Evolutionary conservation across 768 basidiomycete species (phyloP).

Genomic region (Solioccasus polychromus): DNA sequence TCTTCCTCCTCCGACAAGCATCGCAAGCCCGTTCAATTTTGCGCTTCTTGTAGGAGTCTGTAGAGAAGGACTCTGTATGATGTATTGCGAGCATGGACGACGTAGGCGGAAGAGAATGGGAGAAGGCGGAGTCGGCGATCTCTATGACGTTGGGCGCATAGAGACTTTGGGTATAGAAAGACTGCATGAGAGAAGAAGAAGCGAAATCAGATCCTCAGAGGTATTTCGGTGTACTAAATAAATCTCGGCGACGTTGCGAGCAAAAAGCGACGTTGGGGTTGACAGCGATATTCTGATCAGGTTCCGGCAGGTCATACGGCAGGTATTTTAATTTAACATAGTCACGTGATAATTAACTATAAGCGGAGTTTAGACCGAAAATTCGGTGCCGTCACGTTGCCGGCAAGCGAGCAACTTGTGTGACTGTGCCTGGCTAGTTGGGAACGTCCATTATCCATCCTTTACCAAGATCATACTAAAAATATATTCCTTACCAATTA

Average conservation of each 20-base stretch:
- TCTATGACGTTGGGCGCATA: constrained; percentile 28
- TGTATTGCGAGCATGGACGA: constrained; percentile 12
- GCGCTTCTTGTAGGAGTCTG: constrained; percentile 36
- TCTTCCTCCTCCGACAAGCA: constrained; percentile 55
- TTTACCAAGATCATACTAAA: constrained; percentile 2
- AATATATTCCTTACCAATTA: not conserved
- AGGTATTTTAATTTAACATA: not conserved
- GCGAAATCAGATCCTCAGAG: not conserved
- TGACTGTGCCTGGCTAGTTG: constrained; percentile 2
- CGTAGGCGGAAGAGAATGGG: not conserved
- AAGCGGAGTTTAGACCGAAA: constrained; percentile 2
- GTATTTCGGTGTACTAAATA: constrained; percentile 17
- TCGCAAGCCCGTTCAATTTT: constrained; percentile 60
- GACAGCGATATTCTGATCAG: constrained; percentile 5
- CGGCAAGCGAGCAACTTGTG: not conserved
- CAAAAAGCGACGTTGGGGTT: not conserved
- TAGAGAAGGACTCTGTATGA: not conserved
- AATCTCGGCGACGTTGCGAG: not conserved
- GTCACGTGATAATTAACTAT: constrained; percentile 5
- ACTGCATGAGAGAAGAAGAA: constrained; percentile 15
- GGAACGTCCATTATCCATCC: not conserved
- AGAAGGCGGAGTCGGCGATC: constrained; percentile 18
- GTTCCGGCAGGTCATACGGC: not conserved
- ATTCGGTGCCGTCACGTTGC: not conserved
- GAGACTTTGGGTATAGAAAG: constrained; percentile 12